These are phyloP conservation scores for Vitis amurensis DNA, from an alignment of 164 flowering plant genomes.

Conservation along the genomic window DNA sequence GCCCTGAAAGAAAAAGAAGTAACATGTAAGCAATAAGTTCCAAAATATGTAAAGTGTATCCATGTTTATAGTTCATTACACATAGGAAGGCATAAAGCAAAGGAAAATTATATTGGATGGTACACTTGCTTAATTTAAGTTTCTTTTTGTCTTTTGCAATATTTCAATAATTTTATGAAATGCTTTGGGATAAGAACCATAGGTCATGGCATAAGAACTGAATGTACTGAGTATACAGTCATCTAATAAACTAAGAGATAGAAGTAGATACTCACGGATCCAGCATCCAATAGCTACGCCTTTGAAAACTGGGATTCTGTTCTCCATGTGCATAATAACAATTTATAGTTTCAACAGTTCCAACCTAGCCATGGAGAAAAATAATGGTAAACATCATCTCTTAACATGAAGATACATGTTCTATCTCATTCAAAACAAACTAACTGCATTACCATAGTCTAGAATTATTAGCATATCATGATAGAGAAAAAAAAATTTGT, in stretches of 20 bases:
- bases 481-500: neutral
- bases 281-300: slow-evolving; percentile 97
- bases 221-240: neutral
- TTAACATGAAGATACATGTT: neutral
- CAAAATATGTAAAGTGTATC: too few relatives aligned
- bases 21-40: neutral
- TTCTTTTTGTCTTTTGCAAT: too few relatives aligned
- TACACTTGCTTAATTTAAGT: too few relatives aligned
- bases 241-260: neutral
- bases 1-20: slow-evolving; percentile 55
- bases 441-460: neutral
- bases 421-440: neutral
- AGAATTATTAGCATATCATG: neutral
- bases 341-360: slow-evolving; percentile 85
- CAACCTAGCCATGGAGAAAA: slow-evolving; percentile 59
- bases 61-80: neutral
- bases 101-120: neutral
- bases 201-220: neutral
- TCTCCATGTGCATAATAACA: slow-evolving; percentile 99
- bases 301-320: slow-evolving; percentile 75
- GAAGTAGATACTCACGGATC: slow-evolving; percentile 67
- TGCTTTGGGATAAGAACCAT: neutral
- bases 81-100: neutral
- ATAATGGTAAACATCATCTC: neutral
- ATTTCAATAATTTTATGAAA: too few relatives aligned